Base-by-base conservation (phyloP, 306 rosid species). In the Citrullus colocynthis region DNA sequence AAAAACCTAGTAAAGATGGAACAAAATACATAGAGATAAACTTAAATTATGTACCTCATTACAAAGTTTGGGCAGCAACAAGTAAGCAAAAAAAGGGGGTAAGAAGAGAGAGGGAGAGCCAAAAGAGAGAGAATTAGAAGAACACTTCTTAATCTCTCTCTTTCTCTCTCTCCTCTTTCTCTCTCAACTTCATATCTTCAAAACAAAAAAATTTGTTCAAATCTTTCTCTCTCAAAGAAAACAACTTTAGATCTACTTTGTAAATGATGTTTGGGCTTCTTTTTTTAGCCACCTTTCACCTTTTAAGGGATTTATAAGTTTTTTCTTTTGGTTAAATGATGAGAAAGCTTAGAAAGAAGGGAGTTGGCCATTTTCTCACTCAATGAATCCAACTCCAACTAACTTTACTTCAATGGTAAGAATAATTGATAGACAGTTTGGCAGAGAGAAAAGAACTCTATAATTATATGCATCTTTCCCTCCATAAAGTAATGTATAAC, bases 341-440 rank as follows among this genome's bases (percentile, higher is more conserved):
- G 79, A 81, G 83, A 83, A 90, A 86, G 82, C 44, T 51, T 2
- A 45, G 56, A 81, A 74, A 74, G 83, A 61, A 65, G 76, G 80
- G 78, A 71, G 88, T 84, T 95, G 88, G 84, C 97, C 91, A 90
- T 86, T 90, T 90, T 92, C 86, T 92, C 92, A 92, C 97, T 92
- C 98, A 90, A 86, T 89, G 84, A 84, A 32, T 71, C 89, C 87
- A 86, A 77, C 88, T 85, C 89, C 97, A 92, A 87, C 93, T 6
- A 92, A 84, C 97, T 92, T 92, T 90, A 89, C 98, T 94, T 94
- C 62, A 87, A 91, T 89, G 91, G 89, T 91, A 94, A 91, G 97
- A 88, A 90, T 91, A 84, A 73, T 79, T 69, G 54, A 85, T 72
- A 24, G 15, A 71, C 57, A 71, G 58, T 59, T 76, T 2, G 36